Percentiles rank a stretch among this genome's conserved stretches.
These are phyloP conservation scores for Sarcodon aspratus DNA, from an alignment of 768 basidiomycete genomes.

Conservation along the genomic window DNA sequence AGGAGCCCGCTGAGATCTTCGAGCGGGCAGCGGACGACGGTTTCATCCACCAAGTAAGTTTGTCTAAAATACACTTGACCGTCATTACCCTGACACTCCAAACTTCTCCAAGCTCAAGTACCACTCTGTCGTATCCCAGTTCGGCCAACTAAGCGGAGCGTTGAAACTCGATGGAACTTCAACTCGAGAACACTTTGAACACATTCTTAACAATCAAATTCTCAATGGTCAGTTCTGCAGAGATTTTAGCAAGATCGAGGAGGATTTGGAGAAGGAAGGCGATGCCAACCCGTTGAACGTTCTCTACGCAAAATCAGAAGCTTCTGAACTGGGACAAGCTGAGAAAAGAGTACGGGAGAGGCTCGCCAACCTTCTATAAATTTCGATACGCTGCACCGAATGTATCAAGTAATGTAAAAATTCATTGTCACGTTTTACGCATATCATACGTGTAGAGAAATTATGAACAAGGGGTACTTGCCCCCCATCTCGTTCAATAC, in stretches of 20 bases:
- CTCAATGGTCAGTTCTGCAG: constrained; percentile 47
- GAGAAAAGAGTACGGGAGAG: constrained; percentile 47
- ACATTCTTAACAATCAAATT: constrained; percentile 52
- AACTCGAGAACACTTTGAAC: constrained; percentile 39
- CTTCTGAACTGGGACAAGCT: constrained; percentile 42
- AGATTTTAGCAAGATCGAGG: constrained; percentile 44
- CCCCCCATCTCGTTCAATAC: too few relatives aligned
- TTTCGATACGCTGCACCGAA: too few relatives aligned
- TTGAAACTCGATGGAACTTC: constrained; percentile 41
- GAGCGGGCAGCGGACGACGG: constrained; percentile 59
- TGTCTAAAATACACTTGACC: background rate
- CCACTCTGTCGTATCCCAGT: constrained; percentile 53
- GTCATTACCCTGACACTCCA: background rate
- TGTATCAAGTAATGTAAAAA: background rate
- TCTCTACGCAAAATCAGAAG: constrained; percentile 38
- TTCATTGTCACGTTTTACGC: background rate
- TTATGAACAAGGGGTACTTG: too few relatives aligned
- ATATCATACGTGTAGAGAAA: background rate
- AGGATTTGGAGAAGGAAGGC: constrained; percentile 44
- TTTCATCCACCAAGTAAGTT: constrained; percentile 40
- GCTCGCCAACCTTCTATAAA: constrained; percentile 28
- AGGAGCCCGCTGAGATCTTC: constrained; percentile 60
- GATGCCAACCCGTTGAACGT: constrained; percentile 40
- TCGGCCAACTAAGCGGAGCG: constrained; percentile 47
- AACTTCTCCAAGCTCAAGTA: constrained; percentile 34